Percentiles rank a stretch among this genome's conserved stretches.
Conservation (phyloP, 192 early-diverging fungal genomes). For the Backusella mclennaniae region DNA sequence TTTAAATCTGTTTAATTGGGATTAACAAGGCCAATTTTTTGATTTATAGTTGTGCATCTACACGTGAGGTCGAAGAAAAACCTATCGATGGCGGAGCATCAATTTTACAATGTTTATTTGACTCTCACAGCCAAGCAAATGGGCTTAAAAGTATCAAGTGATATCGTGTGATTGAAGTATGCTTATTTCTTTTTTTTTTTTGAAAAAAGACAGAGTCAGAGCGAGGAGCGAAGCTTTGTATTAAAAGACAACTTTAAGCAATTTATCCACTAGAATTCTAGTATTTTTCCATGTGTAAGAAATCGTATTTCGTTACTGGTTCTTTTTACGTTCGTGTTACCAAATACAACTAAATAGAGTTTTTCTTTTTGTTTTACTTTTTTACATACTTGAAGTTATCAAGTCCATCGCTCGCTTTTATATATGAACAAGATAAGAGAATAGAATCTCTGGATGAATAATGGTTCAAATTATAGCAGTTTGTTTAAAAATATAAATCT, state of each 20-base stretch:
- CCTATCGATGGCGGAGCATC: background rate
- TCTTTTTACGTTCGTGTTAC: background rate
- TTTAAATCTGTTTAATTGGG: background rate
- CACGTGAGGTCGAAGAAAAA: background rate
- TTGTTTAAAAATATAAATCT: background rate
- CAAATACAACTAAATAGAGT: background rate
- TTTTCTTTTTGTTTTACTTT: background rate
- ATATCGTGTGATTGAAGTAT: background rate
- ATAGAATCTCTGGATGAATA: background rate
- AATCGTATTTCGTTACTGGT: background rate
- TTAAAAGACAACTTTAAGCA: background rate
- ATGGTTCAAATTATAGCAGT: background rate
- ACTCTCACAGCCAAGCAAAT: slow-evolving; percentile 5
- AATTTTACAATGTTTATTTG: background rate
- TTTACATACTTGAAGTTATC: background rate
- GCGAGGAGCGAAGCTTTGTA: background rate
- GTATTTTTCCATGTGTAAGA: background rate
- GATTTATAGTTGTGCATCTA: background rate
- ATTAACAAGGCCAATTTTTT: background rate
- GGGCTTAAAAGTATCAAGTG: slow-evolving; percentile 8
- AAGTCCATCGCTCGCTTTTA: background rate
- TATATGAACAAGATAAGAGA: background rate
- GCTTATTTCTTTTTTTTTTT: background rate
- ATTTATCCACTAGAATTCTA: background rate
- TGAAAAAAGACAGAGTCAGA: background rate